Conservation (phyloP, 305 asterid species). For the Solanum hybrid region DNA sequence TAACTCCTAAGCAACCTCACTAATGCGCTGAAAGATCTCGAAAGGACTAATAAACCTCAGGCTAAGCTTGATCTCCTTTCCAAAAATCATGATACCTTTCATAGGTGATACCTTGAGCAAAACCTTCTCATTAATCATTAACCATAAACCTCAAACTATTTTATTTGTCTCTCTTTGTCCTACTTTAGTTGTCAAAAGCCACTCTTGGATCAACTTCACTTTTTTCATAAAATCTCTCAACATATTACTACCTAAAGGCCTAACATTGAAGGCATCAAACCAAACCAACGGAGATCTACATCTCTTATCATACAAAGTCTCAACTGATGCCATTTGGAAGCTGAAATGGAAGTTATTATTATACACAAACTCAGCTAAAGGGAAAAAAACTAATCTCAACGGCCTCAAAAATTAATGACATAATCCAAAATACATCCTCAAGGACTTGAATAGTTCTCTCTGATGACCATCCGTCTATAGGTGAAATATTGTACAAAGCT, state of each 20-base stretch:
- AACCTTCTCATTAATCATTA: background rate
- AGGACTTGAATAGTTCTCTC: background rate
- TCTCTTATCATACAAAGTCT: background rate
- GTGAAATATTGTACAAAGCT: background rate
- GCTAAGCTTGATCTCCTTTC: background rate
- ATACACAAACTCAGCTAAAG: background rate
- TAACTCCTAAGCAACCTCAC: background rate
- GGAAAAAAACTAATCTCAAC: background rate
- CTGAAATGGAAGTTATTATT: background rate
- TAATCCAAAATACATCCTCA: background rate
- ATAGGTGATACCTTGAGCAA: background rate
- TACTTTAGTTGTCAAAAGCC: background rate
- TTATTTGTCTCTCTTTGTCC: background rate
- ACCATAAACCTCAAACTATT: background rate
- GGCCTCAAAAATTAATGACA: background rate
- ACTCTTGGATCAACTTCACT: background rate
- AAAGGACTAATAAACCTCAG: background rate
- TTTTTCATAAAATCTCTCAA: background rate
- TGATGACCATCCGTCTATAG: background rate
- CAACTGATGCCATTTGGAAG: background rate
- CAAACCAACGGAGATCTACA: background rate
- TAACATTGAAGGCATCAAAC: background rate
- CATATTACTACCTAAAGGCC: background rate
- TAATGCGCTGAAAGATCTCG: background rate
- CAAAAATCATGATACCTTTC: background rate